phyloP scores from a whole-genome alignment of 2,329 filamentous ascomycete species.

The Macrophomina phaseolina region DNA sequence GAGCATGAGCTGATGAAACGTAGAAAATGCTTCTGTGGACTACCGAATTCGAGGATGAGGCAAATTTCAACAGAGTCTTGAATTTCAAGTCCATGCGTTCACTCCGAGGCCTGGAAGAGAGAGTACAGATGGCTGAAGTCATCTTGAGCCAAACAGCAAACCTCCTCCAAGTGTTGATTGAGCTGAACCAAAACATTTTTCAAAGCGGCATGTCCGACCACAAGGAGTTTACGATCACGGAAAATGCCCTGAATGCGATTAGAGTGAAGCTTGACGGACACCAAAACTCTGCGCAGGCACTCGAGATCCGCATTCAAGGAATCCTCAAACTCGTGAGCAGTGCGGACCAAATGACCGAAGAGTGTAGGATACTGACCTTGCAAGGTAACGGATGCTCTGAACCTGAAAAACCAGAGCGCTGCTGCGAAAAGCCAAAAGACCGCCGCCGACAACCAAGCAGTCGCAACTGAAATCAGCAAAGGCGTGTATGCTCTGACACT shows the following conservation, averaged over 20 bases:
- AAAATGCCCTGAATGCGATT: background rate
- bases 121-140: background rate
- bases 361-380: background rate
- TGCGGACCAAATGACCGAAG: background rate
- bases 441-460: conserved; percentile 7
- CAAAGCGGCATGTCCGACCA: background rate
- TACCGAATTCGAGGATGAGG: background rate
- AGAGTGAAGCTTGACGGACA: background rate
- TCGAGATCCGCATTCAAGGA: background rate
- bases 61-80: background rate
- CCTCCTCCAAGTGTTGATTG: background rate
- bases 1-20: background rate
- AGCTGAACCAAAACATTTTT: background rate
- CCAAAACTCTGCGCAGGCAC: background rate
- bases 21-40: conserved; percentile 9
- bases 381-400: conserved; percentile 15
- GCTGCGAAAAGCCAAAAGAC: background rate
- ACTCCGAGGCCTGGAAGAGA: conserved; percentile 14
- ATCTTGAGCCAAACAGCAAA: background rate
- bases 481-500: conserved; percentile 8
- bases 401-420: conserved; percentile 18
- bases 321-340: conserved; percentile 5
- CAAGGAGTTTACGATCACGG: background rate
- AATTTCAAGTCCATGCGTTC: conserved; percentile 11
- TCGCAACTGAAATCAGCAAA: conserved; percentile 17